Percentiles rank a stretch among this genome's conserved stretches.
These are phyloP conservation scores for Barbatosphaeria neglecta DNA, from an alignment of 495 filamentous ascomycete genomes.

Conservation along the genomic window DNA sequence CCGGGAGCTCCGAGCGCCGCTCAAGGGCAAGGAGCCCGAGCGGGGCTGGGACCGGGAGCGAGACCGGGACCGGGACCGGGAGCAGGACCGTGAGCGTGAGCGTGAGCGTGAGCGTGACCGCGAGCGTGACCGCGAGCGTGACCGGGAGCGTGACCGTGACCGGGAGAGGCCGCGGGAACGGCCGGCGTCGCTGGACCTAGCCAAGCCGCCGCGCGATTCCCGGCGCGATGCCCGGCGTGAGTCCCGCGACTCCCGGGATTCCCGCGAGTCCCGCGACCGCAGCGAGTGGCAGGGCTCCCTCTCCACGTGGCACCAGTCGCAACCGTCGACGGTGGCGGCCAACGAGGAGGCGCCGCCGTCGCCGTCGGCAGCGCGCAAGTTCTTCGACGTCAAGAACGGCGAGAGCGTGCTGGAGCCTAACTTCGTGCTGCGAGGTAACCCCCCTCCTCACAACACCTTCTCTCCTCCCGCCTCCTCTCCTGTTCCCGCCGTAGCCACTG, in stretches of 20 bases:
- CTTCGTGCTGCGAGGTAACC: conserved; percentile 5
- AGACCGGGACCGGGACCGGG: too few species aligned
- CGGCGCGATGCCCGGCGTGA: conserved; percentile 4
- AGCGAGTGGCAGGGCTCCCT: conserved; percentile 16
- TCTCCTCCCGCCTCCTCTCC: not conserved
- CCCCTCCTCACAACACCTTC: conserved; percentile 7
- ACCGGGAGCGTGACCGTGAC: too few species aligned
- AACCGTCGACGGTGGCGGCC: too few species aligned
- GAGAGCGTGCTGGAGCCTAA: conserved; percentile 21
- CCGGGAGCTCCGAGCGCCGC: not conserved
- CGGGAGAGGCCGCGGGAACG: too few species aligned
- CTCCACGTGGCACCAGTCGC: too few species aligned
- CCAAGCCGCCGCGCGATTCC: too few species aligned
- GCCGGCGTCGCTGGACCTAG: conserved; percentile 1
- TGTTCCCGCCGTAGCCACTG: too few species aligned
- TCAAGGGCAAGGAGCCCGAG: conserved; percentile 15
- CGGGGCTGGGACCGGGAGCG: too few species aligned
- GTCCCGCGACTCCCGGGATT: conserved; percentile 4
- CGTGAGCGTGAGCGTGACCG: too few species aligned
- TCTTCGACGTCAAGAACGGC: conserved; percentile 26
- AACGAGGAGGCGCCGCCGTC: conserved; percentile 5
- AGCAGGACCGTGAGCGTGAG: too few species aligned
- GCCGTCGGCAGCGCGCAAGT: conserved; percentile 23
- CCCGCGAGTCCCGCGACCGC: conserved; percentile 8
- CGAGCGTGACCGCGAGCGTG: too few species aligned